These are phyloP conservation scores for Allantophomopsis cytisporea DNA, from an alignment of 2,329 filamentous ascomycete genomes.

Conservation along the genomic window DNA sequence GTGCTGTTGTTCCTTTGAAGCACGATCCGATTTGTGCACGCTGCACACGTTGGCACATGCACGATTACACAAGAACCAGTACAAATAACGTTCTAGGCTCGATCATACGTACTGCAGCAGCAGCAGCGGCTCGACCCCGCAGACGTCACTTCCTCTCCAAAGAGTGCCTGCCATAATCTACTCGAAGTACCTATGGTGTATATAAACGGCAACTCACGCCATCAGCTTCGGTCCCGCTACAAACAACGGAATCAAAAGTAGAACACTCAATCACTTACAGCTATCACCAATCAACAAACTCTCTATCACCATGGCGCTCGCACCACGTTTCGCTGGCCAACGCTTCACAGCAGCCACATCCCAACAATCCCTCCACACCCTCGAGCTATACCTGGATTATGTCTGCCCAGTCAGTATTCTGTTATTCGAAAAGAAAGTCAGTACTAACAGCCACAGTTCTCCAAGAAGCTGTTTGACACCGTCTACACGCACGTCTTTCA, in stretches of 20 bases:
- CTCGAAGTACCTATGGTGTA: too few species aligned
- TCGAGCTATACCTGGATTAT: conserved; percentile 72
- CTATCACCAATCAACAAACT: neutral
- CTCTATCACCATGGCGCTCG: conserved; percentile 49
- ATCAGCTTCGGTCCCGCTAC: neutral
- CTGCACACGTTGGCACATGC: too few species aligned
- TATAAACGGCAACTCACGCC: neutral
- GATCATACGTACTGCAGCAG: too few species aligned
- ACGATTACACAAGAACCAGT: too few species aligned
- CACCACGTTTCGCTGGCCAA: conserved; percentile 65
- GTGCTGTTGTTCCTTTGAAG: too few species aligned
- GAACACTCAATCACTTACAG: neutral
- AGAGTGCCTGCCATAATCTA: too few species aligned
- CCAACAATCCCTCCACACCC: conserved; percentile 37
- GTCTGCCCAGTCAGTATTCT: conserved; percentile 52
- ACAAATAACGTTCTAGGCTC: too few species aligned
- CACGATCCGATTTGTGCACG: too few species aligned
- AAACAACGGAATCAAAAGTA: too few species aligned
- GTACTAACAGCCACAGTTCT: too few species aligned
- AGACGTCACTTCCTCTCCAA: too few species aligned
- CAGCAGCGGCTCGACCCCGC: too few species aligned
- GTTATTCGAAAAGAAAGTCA: conserved; percentile 20
- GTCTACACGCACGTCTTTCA: conserved; percentile 55
- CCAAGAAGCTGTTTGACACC: conserved; percentile 45
- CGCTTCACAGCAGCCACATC: conserved; percentile 34